A percentile compares a stretch with the other conserved stretches of the same genome.
These are phyloP conservation scores for Nigrospora oryzae DNA, from an alignment of 2,329 filamentous ascomycete species.

Conservation along the genomic window DNA sequence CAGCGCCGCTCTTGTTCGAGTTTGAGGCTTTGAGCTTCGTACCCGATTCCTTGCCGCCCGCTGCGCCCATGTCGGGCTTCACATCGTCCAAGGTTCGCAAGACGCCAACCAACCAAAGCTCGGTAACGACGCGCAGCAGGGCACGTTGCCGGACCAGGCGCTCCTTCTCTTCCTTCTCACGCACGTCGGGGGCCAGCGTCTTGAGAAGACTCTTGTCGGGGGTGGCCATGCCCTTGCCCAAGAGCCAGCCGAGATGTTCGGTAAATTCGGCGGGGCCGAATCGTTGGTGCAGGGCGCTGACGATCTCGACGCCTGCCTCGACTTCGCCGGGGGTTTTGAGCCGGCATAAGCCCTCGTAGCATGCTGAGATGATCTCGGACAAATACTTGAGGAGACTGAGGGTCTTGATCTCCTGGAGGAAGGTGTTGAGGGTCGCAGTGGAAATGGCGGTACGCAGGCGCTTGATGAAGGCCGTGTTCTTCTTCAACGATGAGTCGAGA, in stretches of 20 bases:
- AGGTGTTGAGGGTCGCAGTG: conserved; percentile 68
- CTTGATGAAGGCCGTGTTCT: conserved; percentile 98
- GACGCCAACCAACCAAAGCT: conserved; percentile 89
- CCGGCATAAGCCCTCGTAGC: conserved; percentile 87
- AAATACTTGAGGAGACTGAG: conserved; percentile 93
- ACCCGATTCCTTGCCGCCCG: conserved; percentile 55
- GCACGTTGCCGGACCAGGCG: conserved; percentile 78
- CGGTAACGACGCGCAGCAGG: conserved; percentile 82
- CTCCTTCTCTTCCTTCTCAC: conserved; percentile 94
- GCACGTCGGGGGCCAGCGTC: conserved; percentile 66
- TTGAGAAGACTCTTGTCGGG: conserved; percentile 83
- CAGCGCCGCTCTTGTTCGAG: conserved; percentile 53
- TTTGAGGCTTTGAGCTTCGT: conserved; percentile 45
- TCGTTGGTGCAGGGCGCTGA: conserved; percentile 90
- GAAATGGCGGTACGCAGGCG: conserved; percentile 85
- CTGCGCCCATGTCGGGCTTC: conserved; percentile 54
- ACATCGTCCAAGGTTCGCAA: conserved; percentile 70
- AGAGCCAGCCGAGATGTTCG: conserved; percentile 81
- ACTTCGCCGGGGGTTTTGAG: conserved; percentile 90
- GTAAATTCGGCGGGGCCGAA: conserved; percentile 90
- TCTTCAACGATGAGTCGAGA: conserved; percentile 92
- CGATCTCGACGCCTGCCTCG: conserved; percentile 82
- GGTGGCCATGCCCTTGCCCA: conserved; percentile 84
- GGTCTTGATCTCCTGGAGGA: conserved; percentile 82
- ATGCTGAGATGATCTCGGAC: conserved; percentile 92